Conservation (phyloP, 2,329 filamentous ascomycete species). For the Beauveria medogensis region DNA sequence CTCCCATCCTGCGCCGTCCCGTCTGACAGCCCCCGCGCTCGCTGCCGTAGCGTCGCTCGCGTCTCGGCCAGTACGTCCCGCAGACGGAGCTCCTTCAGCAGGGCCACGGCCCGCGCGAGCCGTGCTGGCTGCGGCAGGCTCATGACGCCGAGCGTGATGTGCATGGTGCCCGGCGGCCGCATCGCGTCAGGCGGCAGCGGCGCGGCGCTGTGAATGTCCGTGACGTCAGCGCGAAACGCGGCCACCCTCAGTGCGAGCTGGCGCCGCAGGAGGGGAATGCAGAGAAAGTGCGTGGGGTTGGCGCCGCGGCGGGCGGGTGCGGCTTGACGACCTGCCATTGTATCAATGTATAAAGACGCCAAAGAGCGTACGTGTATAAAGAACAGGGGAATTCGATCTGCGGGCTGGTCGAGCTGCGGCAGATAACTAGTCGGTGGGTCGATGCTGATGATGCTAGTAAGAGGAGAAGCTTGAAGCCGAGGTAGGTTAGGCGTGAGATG, state of each 20-base stretch:
- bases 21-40: not conserved
- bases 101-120: slow-evolving; percentile 32
- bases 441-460: too few relatives aligned
- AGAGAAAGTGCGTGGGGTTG: slow-evolving; percentile 65
- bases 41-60: slow-evolving; percentile 12
- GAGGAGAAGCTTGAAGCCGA: too few relatives aligned
- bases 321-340: slow-evolving; percentile 12
- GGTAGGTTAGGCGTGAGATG: too few relatives aligned
- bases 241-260: slow-evolving; percentile 58
- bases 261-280: slow-evolving; percentile 60
- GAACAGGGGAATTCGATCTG: not conserved
- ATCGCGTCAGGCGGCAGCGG: slow-evolving; percentile 57
- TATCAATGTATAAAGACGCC: not conserved
- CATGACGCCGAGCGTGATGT: slow-evolving; percentile 85
- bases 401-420: too few relatives aligned
- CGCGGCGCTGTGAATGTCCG: slow-evolving; percentile 32
- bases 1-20: slow-evolving; percentile 11
- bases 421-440: too few relatives aligned
- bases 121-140: slow-evolving; percentile 47
- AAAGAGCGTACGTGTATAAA: too few relatives aligned
- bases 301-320: slow-evolving; percentile 24
- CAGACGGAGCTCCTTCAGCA: slow-evolving; percentile 31
- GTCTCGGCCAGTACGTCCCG: slow-evolving; percentile 30
- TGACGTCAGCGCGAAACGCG: slow-evolving; percentile 53
- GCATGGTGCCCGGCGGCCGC: slow-evolving; percentile 69